These are phyloP conservation scores for Penicillium glabrum DNA, from an alignment of 2,329 filamentous ascomycete species.

Conservation along the genomic window DNA sequence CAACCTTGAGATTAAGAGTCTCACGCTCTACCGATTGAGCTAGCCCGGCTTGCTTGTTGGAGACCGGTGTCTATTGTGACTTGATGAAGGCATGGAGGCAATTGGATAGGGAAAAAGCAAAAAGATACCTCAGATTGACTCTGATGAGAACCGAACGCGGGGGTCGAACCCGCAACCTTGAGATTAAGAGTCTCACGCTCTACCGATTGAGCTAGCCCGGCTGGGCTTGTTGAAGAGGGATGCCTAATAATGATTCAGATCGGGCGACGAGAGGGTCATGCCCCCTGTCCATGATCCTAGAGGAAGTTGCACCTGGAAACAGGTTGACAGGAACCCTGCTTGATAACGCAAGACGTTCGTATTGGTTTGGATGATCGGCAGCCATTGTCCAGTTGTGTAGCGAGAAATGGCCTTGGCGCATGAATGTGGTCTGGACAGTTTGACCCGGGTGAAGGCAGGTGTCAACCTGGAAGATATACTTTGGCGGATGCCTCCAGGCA, in stretches of 20 bases:
- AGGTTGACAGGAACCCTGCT: not conserved
- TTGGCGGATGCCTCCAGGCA: not conserved
- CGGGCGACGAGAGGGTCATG: not conserved
- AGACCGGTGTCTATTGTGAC: not conserved
- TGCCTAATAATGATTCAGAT: not conserved
- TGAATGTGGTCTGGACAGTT: not conserved
- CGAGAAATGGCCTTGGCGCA: not conserved
- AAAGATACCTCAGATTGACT: not conserved
- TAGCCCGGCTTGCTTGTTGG: conserved; percentile 41
- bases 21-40: conserved; percentile 54
- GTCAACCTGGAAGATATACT: not conserved
- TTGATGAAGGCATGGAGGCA: not conserved
- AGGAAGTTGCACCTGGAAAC: not conserved
- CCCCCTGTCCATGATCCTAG: not conserved
- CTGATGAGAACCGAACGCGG: conserved; percentile 36
- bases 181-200: conserved; percentile 53
- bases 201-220: conserved; percentile 54
- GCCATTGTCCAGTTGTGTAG: not conserved
- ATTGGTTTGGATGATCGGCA: not conserved
- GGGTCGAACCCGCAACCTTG: conserved; percentile 45
- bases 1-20: conserved; percentile 50
- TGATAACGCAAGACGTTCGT: not conserved
- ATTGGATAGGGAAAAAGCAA: not conserved
- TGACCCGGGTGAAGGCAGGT: not conserved
- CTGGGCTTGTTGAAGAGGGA: conserved; percentile 11